Evolutionary conservation across 129 eudicot genomes (phyloP), one percentile per base, ranked within the genome.

Genomic region (Gnaphalium uliginosum): DNA sequence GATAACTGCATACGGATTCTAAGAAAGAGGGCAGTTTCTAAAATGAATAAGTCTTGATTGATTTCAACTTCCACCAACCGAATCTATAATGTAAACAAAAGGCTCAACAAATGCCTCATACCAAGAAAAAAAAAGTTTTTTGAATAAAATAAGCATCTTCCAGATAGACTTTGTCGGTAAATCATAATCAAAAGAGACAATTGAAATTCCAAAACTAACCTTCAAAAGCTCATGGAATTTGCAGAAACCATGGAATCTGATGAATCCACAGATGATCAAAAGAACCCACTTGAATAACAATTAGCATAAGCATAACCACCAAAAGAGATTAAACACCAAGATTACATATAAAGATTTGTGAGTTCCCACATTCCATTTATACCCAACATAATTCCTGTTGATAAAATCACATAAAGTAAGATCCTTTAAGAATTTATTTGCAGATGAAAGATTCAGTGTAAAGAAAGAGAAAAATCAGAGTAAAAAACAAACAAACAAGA

Each of bases 201-300:
- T 46, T 46, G 18, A 46, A 46, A 46, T 46, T 46, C 53, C 53
- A 46, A 13, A 81, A 53, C 78, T 70, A 51, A 89, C 90, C 92
- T 74, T 75, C 67, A 76, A 82, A 46, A 80, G 81, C 71, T 76
- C 75, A 86, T 4, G 72, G 84, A 88, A 83, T 74, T 76, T 81
- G 78, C 74, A 78, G 82, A 79, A 76, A 70, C 73, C 48, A 60
- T 79, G 72, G 86, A 85, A 84, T 77, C 75, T 78, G 80, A 87
- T 78, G 81, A 88, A 80, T 15, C 89, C 87, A 57, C 78, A 62
- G 83, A 88, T 82, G 79, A 78, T 74, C 76, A 63, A 68, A 79
- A 48, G 66, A 74, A 74, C 77, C 80, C 72, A 81, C 66, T 71
- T 77, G 75, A 77, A 74, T 77, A 53, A 81, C 24, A 80, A 78